Conservation (phyloP, 2,329 filamentous ascomycete genomes). For the Sporothrix sp. region DNA sequence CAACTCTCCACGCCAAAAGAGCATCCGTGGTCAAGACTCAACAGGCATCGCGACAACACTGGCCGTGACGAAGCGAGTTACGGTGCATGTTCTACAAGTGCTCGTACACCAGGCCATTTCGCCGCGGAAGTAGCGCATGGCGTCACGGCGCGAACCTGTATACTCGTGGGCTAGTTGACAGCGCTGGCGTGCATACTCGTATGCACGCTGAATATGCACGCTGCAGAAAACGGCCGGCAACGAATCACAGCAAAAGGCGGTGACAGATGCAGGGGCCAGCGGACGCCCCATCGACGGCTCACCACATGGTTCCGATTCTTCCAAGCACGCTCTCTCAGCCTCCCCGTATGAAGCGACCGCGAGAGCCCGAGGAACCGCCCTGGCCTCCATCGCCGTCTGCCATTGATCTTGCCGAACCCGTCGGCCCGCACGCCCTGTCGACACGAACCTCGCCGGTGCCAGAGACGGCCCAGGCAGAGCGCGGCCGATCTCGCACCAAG, state of each 20-base stretch:
- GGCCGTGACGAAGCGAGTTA: too few relatives aligned
- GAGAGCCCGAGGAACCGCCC: constrained; percentile 43
- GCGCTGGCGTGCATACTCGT: constrained; percentile 1
- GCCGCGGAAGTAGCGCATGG: too few relatives aligned
- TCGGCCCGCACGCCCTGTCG: not conserved
- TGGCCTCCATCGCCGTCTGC: constrained; percentile 7
- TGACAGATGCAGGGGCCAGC: not conserved
- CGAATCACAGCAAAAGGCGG: constrained; percentile 5
- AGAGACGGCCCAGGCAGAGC: not conserved
- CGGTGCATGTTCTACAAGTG: too few relatives aligned
- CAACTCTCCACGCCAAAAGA: too few relatives aligned
- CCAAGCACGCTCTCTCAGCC: too few relatives aligned
- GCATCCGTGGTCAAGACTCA: too few relatives aligned
- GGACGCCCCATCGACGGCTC: too few relatives aligned
- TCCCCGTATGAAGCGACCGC: constrained; percentile 49
- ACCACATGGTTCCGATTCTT: too few relatives aligned
- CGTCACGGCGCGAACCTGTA: too few relatives aligned
- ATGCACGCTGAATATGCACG: too few relatives aligned
- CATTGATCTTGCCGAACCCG: not conserved
- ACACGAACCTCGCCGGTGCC: not conserved
- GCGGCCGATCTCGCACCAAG: constrained; percentile 33
- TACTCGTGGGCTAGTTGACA: not conserved
- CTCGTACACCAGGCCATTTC: too few relatives aligned
- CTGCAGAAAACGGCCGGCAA: not conserved
- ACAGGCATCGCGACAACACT: too few relatives aligned